phyloP scores from a whole-genome alignment of 1,284 basidiomycete species.

The Pseudozyma thailandica region DNA sequence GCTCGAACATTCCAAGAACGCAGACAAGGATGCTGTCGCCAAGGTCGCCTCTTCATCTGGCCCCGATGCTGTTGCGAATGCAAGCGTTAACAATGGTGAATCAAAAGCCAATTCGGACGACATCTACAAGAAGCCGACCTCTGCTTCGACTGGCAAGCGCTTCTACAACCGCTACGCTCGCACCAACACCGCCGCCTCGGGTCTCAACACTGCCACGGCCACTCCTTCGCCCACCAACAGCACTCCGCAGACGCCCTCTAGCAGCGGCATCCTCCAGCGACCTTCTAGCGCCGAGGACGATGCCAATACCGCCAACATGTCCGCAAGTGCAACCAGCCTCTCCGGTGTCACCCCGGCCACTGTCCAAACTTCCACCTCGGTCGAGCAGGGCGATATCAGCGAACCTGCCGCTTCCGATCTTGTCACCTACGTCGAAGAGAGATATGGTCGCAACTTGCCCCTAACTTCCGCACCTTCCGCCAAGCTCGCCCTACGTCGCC shows the following conservation, averaged over 20 bases:
- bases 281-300: slow-evolving; percentile 23
- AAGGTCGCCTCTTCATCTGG: neutral
- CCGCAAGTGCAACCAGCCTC: slow-evolving; percentile 23
- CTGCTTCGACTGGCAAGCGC: slow-evolving; percentile 34
- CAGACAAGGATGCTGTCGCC: slow-evolving; percentile 16
- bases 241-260: slow-evolving; percentile 24
- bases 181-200: slow-evolving; percentile 38
- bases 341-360: slow-evolving; percentile 27
- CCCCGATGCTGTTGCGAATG: neutral
- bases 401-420: slow-evolving; percentile 68
- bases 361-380: slow-evolving; percentile 2
- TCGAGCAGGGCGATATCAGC: slow-evolving; percentile 4
- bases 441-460: slow-evolving; percentile 92
- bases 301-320: slow-evolving; percentile 7
- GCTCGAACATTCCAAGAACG: slow-evolving; percentile 47
- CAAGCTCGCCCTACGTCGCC: slow-evolving; percentile 84
- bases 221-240: slow-evolving; percentile 35
- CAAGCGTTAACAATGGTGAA: neutral
- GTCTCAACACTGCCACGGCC: slow-evolving; percentile 4
- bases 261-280: slow-evolving; percentile 35
- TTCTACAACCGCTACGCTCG: slow-evolving; percentile 53
- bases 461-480: slow-evolving; percentile 78
- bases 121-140: slow-evolving; percentile 35
- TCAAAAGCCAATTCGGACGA: slow-evolving; percentile 7
- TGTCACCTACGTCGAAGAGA: slow-evolving; percentile 81